Evolutionary conservation across 768 basidiomycete genomes (phyloP), one percentile per base, ranked within the genome.

Genomic region (Calocera viscosa): DNA sequence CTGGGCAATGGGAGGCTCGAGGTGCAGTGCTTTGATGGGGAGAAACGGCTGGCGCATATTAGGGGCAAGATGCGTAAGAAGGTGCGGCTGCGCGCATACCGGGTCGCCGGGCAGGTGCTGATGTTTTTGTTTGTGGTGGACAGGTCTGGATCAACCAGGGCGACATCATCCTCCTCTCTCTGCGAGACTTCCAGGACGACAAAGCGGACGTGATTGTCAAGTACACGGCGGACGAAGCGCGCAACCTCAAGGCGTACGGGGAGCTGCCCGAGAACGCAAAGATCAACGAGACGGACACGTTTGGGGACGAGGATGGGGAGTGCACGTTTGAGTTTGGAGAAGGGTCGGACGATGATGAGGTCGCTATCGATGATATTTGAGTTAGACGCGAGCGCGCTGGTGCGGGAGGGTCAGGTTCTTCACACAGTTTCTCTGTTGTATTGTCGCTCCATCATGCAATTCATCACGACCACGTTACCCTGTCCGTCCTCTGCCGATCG

Each of bases 101-200:
- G 22, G 14, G 22, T 60, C 22, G 30, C 30, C 30, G 8, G 49
- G 10, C 22, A 10, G 8, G 49, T 22, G 22, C 22, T 60, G 22
- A 14, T 60, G 10, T 10, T 22, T 10, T 22, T 22, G 22, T 14
- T 10, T 22, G 10, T 32, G 49, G 8, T 60, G 22, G 14, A 22
- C 70, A 97, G 94, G 94, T 98, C 74, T 98, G 95, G 95, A 98
- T 98, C 75, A 96, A 95, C 76, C 92, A 96, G 73, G 95, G 95
- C 73, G 95, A 97, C 74, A 97, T 97, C 74, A 86, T 98, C 64
- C 80, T 97, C 49, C 81, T 98, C 22, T 97, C 94, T 32, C 82
- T 99, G 63, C 91, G 96, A 70, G 96, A 98, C 64, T 99, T 98
- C 85, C 95, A 98, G 78, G 96, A 99, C 72, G 93, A 91, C 79